Base-by-base conservation (phyloP, 2,329 filamentous ascomycete species). In the Kalmusia sp. region DNA sequence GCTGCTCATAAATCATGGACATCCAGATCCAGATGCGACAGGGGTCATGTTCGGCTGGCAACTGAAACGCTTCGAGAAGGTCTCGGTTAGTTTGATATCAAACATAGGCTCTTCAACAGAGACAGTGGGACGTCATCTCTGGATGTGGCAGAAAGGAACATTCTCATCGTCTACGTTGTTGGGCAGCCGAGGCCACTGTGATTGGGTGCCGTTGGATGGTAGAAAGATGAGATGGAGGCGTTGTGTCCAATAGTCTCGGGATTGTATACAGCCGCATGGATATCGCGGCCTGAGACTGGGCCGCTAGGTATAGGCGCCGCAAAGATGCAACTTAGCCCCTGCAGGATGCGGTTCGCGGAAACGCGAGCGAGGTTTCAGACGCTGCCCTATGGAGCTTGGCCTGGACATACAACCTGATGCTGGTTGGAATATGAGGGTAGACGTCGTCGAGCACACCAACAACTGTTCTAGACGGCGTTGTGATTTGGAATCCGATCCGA, bases 271-370 rank as follows among this genome's bases (percentile, higher is more conserved):
- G 55, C 68, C 67, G 66, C 65, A 61, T 64, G 56, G 54, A 54
- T 40, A 33, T 39, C 50, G 51, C 46, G 54, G 57, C 46, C 58
- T 57, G 43, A 61, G 54, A 55, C 57, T 61, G 61, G 54, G 43
- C 59, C 59, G 61, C 71, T 72, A 73, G 64, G 68, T 68, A 66
- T 68, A 68, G 69, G 57, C 59, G 69, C 68, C 62, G 66, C 66
- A 71, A 52, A 67, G 54, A 58, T 73, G 67, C 68, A 73, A 71
- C 66, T 52, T 51, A 55, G 58, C 63, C 62, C 62, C 64, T 69
- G 69, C 62, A 69, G 62, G 33, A 51, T 49, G 52, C 49, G 59
- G 54, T 55, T 54, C 54, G 52, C 51, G 56, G 58, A 48, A 58
- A 48, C 48, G 55, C 48, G 44, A n/a, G 43, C 17, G 27, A 52